Evolutionary conservation across 768 basidiomycete genomes (phyloP).

Genomic region (Termitomyces heimii): DNA sequence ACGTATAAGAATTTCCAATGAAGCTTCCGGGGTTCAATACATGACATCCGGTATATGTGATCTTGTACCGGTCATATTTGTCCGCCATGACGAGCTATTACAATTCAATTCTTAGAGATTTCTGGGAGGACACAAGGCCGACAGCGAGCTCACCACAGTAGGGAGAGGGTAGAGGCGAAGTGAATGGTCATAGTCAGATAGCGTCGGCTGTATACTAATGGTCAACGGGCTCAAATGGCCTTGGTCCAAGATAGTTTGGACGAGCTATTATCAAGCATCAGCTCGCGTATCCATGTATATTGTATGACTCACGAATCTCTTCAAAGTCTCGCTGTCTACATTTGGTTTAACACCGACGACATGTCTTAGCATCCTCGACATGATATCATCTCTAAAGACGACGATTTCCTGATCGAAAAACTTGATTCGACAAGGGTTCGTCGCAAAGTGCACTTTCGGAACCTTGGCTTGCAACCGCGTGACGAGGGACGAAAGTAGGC

Average conservation of each 20-base stretch:
- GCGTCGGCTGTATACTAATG: slow-evolving; percentile 75
- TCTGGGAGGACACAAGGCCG: neutral
- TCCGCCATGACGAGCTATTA: slow-evolving; percentile 86
- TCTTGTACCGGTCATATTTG: slow-evolving; percentile 91
- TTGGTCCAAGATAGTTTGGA: slow-evolving; percentile 96
- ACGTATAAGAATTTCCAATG: slow-evolving; percentile 72
- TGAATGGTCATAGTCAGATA: slow-evolving; percentile 89
- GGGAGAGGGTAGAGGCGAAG: slow-evolving; percentile 92
- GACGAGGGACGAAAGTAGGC: slow-evolving; percentile 72
- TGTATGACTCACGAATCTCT: slow-evolving; percentile 88
- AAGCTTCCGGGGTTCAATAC: slow-evolving; percentile 98
- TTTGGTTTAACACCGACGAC: slow-evolving; percentile 84
- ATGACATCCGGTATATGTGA: slow-evolving; percentile 97
- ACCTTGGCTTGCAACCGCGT: slow-evolving; percentile 64
- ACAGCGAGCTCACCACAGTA: slow-evolving; percentile 58
- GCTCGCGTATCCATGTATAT: no score
- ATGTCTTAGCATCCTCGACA: slow-evolving; percentile 92
- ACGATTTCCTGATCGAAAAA: slow-evolving; percentile 97
- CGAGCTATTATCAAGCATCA: slow-evolving; percentile 57
- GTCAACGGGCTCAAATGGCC: slow-evolving; percentile 89
- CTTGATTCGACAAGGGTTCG: slow-evolving; percentile 91
- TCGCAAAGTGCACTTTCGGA: slow-evolving; percentile 77
- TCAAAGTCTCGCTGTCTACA: slow-evolving; percentile 72
- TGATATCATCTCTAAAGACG: slow-evolving; percentile 86
- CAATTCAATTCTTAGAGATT: neutral